Evolutionary conservation across 2,329 filamentous ascomycete genomes (phyloP).

Genomic region (Claviceps fusiformis): DNA sequence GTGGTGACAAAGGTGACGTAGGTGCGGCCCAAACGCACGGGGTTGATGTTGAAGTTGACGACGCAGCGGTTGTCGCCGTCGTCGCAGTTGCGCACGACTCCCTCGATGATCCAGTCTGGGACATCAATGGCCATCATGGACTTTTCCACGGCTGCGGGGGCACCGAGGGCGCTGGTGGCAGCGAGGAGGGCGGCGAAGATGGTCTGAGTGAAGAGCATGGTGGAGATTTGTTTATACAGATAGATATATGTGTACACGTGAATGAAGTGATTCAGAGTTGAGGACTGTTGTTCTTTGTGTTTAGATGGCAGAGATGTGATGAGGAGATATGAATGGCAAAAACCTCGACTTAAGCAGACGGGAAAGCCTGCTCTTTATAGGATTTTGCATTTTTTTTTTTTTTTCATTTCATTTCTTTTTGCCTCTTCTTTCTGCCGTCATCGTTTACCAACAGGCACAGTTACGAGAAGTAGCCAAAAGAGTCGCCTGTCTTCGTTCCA

Average conservation of each 20-base stretch:
- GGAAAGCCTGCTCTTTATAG: background rate
- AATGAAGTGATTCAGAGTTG: background rate
- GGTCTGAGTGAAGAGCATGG: conserved; percentile 30
- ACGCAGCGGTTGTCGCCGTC: conserved; percentile 24
- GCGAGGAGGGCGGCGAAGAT: conserved; percentile 22
- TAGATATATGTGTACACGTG: background rate
- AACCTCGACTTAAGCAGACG: too few species aligned
- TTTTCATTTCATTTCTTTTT: too few species aligned
- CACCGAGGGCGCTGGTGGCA: conserved; percentile 22
- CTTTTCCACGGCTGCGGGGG: conserved; percentile 18
- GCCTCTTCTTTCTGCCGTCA: too few species aligned
- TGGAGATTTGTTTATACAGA: conserved; percentile 7
- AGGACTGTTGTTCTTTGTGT: background rate
- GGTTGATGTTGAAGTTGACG: conserved; percentile 30
- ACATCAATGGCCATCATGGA: conserved; percentile 25
- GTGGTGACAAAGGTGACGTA: conserved; percentile 26
- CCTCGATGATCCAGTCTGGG: conserved; percentile 29
- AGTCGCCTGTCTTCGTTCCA: background rate
- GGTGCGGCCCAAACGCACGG: conserved; percentile 11
- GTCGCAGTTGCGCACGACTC: conserved; percentile 27
- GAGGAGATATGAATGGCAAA: background rate
- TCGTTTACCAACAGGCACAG: too few species aligned
- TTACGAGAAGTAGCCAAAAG: background rate
- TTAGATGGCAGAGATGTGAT: background rate
- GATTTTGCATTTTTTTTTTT: too few species aligned